Base-by-base conservation (phyloP, 2,329 filamentous ascomycete species). In the Cladophialophora bantiana region DNA sequence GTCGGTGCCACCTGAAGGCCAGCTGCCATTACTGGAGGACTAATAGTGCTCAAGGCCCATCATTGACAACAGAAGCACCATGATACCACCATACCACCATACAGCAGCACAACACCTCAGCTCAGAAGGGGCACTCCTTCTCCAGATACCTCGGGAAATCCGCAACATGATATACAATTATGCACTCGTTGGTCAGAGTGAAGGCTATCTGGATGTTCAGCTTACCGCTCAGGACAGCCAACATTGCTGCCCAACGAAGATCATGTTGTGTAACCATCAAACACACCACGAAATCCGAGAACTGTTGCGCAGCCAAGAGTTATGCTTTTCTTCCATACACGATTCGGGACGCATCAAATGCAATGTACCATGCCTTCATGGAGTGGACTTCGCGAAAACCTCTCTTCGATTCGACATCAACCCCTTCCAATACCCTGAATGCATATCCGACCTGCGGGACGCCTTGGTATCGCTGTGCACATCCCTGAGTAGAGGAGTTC, bases 181-280 rank as follows among this genome's bases (percentile, higher is more conserved):
- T 18, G 42, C 42, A 48, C 42, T 48, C 12, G 2, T 10, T 20
- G 7, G n/a, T 48, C 42, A 7, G 12, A 20, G 42, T 18, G n/a
- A 18, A 26, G 42, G 42, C n/a, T 20, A 20, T 20, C n/a, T 20
- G n/a, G 42, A 48, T 48, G 42, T 48, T 10, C 18, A 20, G 2
- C 2, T 26, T 48, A 48, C 42, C 42, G n/a, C 42, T 48, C 42
- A 26, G 20, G n/a, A 48, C 42, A 20, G 42, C 20, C 42, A 48
- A 18, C 42, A 48, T 48, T 48, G 18, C 42, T 48, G 42, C 42
- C 42, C 42, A 48, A 48, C 20, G 42, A n/a, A 18, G 18, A 12
- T 48, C 42, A 48, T 48, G 42, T n/a, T 48, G 42, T 48, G 42
- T 48, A 48, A 48, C 42, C 42, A 48, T 18, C 42, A 48, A 20